phyloP scores from a whole-genome alignment of 495 filamentous ascomycete genomes.

The Apiosordaria backusii region DNA sequence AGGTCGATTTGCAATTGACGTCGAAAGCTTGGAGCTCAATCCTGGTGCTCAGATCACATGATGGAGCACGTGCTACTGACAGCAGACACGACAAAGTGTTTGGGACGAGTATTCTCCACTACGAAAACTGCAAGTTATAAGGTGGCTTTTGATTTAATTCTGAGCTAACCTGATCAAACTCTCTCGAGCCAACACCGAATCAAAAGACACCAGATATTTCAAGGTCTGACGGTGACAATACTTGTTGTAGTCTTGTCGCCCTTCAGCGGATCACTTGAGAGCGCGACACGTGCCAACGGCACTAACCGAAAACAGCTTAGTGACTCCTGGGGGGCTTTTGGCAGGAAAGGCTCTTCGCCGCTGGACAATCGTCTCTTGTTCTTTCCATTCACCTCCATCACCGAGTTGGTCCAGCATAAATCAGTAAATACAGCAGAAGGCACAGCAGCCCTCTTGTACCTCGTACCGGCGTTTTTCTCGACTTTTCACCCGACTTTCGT shows the following conservation, averaged over 20 bases:
- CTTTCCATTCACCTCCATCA: constrained; percentile 14
- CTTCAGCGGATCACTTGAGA: constrained; percentile 4
- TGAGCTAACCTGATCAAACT: background rate
- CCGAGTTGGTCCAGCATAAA: background rate
- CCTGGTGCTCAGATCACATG: constrained; percentile 11
- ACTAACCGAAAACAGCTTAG: constrained; percentile 22
- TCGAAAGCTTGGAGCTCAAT: constrained; percentile 30
- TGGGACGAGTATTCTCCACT: background rate
- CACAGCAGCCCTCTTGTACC: background rate
- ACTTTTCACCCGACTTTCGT: background rate
- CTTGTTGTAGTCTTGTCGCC: background rate
- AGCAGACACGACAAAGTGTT: background rate
- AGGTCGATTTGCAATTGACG: constrained; percentile 21
- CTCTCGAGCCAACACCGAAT: background rate
- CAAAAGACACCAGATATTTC: background rate
- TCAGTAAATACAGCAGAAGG: background rate
- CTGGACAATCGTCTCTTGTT: constrained; percentile 22
- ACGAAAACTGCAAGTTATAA: background rate
- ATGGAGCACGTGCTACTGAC: constrained; percentile 6
- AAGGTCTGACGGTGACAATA: background rate
- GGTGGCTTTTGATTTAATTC: background rate
- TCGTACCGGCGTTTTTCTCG: constrained; percentile 1
- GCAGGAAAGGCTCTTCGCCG: constrained; percentile 37
- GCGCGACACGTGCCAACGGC: constrained; percentile 28
- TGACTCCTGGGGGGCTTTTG: constrained; percentile 16